These are phyloP conservation scores for Backusella macrospora DNA, from an alignment of 192 early-diverging fungal species.

Conservation along the genomic window DNA sequence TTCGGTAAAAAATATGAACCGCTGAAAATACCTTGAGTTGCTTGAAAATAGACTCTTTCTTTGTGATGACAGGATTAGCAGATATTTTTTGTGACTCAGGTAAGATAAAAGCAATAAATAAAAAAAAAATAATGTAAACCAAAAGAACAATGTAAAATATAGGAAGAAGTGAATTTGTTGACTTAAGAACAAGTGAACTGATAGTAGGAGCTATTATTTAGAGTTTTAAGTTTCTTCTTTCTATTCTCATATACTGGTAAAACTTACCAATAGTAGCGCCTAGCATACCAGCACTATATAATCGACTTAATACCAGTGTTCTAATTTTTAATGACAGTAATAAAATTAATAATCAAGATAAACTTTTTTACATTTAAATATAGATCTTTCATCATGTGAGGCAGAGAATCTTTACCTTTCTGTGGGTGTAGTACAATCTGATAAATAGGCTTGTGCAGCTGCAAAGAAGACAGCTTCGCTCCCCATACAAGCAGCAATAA, in stretches of 20 bases:
- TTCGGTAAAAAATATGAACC: conserved; percentile 25
- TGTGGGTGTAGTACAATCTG: conserved; percentile 32
- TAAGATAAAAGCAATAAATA: background rate
- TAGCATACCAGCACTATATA: conserved; percentile 17
- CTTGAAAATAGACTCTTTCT: background rate
- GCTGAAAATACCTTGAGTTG: conserved; percentile 29
- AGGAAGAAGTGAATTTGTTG: background rate
- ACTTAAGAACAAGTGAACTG: conserved; percentile 8
- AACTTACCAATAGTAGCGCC: conserved; percentile 8
- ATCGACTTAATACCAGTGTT: conserved; percentile 1
- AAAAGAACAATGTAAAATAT: conserved; percentile 20
- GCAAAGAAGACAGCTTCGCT: conserved; percentile 26
- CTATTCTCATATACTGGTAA: background rate
- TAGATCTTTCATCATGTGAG: conserved; percentile 12
- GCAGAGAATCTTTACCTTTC: conserved; percentile 21
- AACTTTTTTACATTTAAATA: background rate
- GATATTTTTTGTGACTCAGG: background rate
- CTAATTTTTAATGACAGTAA: background rate
- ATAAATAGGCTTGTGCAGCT: conserved; percentile 39
- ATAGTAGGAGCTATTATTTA: background rate
- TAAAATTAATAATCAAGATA: conserved; percentile 1
- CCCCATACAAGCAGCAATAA: conserved; percentile 21
- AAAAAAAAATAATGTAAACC: conserved; percentile 12
- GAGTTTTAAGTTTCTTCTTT: background rate
- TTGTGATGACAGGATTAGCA: background rate